Percentiles rank a stretch among this genome's conserved stretches.
Evolutionary conservation across 2,329 filamentous ascomycete genomes (phyloP).

Genomic region (Zymoseptoria pseudotritici): DNA sequence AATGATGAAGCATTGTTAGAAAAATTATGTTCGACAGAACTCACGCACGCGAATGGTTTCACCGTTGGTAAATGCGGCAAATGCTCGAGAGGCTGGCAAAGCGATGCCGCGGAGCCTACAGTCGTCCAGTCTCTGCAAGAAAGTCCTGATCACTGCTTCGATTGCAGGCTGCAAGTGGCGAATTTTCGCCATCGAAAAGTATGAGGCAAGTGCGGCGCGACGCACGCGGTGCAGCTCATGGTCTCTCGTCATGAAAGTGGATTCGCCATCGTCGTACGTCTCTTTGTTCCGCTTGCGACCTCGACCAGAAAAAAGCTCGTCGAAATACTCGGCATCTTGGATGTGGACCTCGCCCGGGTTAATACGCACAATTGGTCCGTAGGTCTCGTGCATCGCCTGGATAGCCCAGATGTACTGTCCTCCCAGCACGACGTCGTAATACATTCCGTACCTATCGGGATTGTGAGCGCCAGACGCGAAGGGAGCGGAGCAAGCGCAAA

Average conservation of each 20-base stretch:
- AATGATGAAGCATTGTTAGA: too few relatives aligned
- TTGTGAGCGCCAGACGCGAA: too few relatives aligned
- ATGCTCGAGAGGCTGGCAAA: too few relatives aligned
- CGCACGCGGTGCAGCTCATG: slow-evolving; percentile 4
- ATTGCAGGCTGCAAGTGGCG: not conserved
- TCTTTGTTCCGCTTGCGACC: not conserved
- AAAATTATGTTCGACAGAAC: too few relatives aligned
- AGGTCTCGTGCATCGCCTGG: slow-evolving; percentile 3
- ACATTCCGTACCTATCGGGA: not conserved
- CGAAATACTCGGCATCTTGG: slow-evolving; percentile 3
- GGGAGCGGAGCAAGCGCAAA: too few relatives aligned
- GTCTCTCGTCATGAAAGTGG: not conserved
- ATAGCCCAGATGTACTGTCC: slow-evolving; percentile 12
- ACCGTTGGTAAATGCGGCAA: too few relatives aligned
- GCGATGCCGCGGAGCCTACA: too few relatives aligned
- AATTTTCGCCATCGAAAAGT: slow-evolving; percentile 5
- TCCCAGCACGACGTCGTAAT: not conserved
- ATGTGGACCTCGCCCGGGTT: slow-evolving; percentile 11
- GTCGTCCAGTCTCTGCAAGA: too few relatives aligned
- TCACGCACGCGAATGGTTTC: too few relatives aligned
- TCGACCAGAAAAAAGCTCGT: not conserved
- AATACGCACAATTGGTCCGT: slow-evolving; percentile 5
- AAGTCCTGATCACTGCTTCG: too few relatives aligned
- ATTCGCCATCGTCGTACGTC: too few relatives aligned
- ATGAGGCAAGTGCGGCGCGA: slow-evolving; percentile 3